phyloP scores from a whole-genome alignment of 2,329 filamentous ascomycete genomes.

The Delphinella strobiligena region DNA sequence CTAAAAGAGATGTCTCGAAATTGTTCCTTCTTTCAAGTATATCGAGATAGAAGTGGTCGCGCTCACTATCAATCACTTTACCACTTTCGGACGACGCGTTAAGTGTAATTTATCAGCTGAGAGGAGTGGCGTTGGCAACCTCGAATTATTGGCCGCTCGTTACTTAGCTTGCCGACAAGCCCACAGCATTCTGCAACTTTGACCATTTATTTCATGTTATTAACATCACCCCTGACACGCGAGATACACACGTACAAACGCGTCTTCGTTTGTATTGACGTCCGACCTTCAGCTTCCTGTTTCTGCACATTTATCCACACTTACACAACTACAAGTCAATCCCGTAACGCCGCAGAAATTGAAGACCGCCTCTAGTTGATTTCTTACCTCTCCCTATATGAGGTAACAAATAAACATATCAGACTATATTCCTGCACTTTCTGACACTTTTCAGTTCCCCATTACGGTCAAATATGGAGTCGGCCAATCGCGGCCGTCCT shows the following conservation, averaged over 20 bases:
- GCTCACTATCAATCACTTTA: background rate
- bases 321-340: too few species aligned
- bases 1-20: too few species aligned
- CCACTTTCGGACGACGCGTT: background rate
- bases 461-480: conserved; percentile 66
- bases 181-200: too few species aligned
- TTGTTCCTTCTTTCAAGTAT: too few species aligned
- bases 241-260: background rate
- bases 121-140: background rate
- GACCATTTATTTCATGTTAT: background rate
- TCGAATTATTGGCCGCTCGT: too few species aligned
- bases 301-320: too few species aligned
- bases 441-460: conserved; percentile 55
- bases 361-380: too few species aligned
- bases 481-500: conserved; percentile 63
- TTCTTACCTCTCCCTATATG: too few species aligned
- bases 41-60: too few species aligned
- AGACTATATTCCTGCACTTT: too few species aligned
- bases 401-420: background rate
- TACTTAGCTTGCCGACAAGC: too few species aligned
- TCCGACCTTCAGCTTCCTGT: background rate
- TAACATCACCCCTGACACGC: conserved; percentile 1
- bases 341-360: too few species aligned
- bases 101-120: background rate
- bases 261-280: background rate